Evolutionary conservation across 257 asterid genomes (phyloP).

Genomic region (Marsdenia floribunda): DNA sequence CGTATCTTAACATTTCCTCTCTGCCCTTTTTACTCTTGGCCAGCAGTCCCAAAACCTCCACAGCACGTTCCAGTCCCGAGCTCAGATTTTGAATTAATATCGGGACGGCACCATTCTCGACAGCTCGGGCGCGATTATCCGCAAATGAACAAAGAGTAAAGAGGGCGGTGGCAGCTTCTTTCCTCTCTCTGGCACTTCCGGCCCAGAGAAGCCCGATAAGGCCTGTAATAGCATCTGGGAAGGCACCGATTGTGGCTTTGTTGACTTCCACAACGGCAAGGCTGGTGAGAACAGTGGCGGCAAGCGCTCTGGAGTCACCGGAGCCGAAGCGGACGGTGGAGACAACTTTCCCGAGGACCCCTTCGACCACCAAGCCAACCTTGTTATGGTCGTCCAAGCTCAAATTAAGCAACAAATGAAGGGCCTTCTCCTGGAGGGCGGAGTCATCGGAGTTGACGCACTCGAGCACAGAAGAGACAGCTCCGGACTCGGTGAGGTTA

Average conservation of each 20-base stretch:
- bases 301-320: conserved; percentile 83
- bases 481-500: conserved; percentile 74
- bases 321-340: conserved; percentile 50
- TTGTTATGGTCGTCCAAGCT: conserved; percentile 89
- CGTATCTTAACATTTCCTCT: conserved; percentile 53
- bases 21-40: conserved; percentile 70
- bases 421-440: conserved; percentile 62
- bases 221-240: conserved; percentile 66
- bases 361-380: conserved; percentile 92
- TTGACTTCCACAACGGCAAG: conserved; percentile 87
- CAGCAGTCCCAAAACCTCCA: conserved; percentile 77
- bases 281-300: conserved; percentile 88
- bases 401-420: conserved; percentile 70
- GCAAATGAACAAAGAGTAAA: conserved; percentile 72
- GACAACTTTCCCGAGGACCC: conserved; percentile 64
- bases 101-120: conserved; percentile 49
- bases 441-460: conserved; percentile 59
- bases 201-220: conserved; percentile 52
- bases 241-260: conserved; percentile 77
- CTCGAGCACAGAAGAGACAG: conserved; percentile 56
- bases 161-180: conserved; percentile 82
- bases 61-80: conserved; percentile 80
- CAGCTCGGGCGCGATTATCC: conserved; percentile 65
- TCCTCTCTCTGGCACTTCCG: conserved; percentile 73
- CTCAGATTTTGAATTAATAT: conserved; percentile 50